A percentile compares a stretch with the other conserved stretches of the same genome.
phyloP scores from a whole-genome alignment of 495 filamentous ascomycete genomes.

The Penicillium longicatenatum region DNA sequence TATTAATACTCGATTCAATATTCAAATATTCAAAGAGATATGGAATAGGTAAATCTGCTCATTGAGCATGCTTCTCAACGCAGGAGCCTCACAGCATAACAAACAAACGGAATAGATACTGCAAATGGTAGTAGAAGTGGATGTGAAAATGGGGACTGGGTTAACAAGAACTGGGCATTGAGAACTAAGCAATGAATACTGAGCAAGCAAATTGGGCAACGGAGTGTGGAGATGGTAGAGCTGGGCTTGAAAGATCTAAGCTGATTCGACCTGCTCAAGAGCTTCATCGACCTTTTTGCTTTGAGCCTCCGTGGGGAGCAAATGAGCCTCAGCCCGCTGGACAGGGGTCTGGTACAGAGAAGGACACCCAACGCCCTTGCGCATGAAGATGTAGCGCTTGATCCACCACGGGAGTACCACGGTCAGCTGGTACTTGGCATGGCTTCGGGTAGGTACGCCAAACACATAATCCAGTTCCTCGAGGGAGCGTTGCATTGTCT shows the following conservation, averaged over 20 bases:
- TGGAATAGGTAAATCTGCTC: too few species aligned
- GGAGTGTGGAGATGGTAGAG: not conserved
- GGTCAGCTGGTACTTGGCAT: slow-evolving; percentile 51
- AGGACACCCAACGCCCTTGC: slow-evolving; percentile 40
- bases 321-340: not conserved
- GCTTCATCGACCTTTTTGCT: not conserved
- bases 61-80: too few species aligned
- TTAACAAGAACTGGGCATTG: too few species aligned
- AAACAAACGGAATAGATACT: too few species aligned
- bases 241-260: not conserved
- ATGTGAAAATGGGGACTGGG: too few species aligned
- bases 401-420: slow-evolving; percentile 56
- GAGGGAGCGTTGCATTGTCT: slow-evolving; percentile 62
- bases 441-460: slow-evolving; percentile 49
- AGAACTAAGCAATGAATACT: too few species aligned
- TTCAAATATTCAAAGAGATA: too few species aligned
- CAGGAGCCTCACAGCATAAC: too few species aligned
- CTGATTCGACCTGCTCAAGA: not conserved
- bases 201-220: not conserved
- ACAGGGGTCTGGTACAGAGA: slow-evolving; percentile 37
- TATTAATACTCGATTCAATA: too few species aligned
- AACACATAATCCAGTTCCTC: slow-evolving; percentile 65
- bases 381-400: slow-evolving; percentile 48
- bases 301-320: not conserved
- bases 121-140: too few species aligned